A percentile compares a stretch with the other conserved stretches of the same genome.
Evolutionary conservation across 78 protist genomes (phyloP).

Genomic region (slime mould (Dictyostelium discoideum)): DNA sequence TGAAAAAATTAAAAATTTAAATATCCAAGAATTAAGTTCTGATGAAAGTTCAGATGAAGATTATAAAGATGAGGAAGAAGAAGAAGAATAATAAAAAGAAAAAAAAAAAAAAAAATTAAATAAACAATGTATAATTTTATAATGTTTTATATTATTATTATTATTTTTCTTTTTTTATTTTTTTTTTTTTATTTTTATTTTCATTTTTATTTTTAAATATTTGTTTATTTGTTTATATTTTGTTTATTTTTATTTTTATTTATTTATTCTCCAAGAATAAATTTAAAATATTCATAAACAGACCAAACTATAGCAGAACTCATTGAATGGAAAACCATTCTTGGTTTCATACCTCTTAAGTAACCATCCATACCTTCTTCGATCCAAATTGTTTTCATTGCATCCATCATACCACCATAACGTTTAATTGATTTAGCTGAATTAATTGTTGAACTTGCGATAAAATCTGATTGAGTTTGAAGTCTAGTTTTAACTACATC

Average conservation of each 20-base stretch:
- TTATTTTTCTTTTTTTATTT: too few species aligned
- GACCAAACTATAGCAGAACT: constrained; percentile 81
- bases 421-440: neutral
- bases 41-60: neutral
- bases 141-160: too few species aligned
- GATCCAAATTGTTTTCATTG: constrained; percentile 64
- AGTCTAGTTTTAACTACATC: constrained; percentile 87
- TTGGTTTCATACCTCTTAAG: constrained; percentile 76
- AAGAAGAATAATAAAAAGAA: too few species aligned
- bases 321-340: constrained; percentile 81
- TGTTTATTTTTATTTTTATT: neutral
- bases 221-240: neutral
- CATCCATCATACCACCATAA: constrained; percentile 76
- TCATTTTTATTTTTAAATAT: neutral
- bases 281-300: constrained; percentile 72
- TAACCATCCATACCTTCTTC: constrained; percentile 72
- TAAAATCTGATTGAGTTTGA: constrained; percentile 76
- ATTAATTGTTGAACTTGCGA: neutral
- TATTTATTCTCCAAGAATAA: constrained; percentile 45
- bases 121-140: neutral
- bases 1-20: neutral
- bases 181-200: neutral
- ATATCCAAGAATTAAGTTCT: neutral
- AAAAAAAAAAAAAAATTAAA: neutral
- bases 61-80: neutral